Evolutionary conservation across 768 basidiomycete species (phyloP), one percentile per base, ranked within the genome.

Genomic region (Pisolithus sp.): DNA sequence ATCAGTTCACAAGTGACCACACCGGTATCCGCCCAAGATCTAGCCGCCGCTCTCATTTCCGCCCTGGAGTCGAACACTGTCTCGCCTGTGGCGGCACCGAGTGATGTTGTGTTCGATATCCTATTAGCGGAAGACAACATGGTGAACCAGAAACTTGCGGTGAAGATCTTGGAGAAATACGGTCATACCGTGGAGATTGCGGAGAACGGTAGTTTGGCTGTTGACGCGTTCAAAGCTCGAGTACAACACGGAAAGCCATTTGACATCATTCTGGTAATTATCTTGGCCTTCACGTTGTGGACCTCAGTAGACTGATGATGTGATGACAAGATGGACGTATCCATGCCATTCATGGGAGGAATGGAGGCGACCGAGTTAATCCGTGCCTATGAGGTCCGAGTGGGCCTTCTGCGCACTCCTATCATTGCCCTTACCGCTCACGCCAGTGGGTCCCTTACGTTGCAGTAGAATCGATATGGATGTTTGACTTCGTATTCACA

Each of bases 311-410:
- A 4, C 43, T 34, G 41, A 23, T 34, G 38, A 9, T 28, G 13
- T 9, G 7, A 8, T 17, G 43, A 17, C 28, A 54, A 95, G 89
- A 97, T 97, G 95, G 94, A 97, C 61, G 87, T 96, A 13, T 96
- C 93, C 10, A 94, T 95, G 92, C 92, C 93, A 6, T 86, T 94
- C 70, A 97, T 98, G 92, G 93, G 94, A 46, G 94, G 95, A 57
- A 92, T 95, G 85, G 94, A 99, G 69, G 92, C 95, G 1, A 99
- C 96, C 0, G 86, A 93, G 57, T 75, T 91, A 52, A 96, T 97
- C 55, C 82, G 95, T 48, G 78, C 81, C 36, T 91, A 84, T 63
- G 95, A 98, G 72, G 71, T 77, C 64, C 77, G 84, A 55, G 82
- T 82, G 56, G 76, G 81, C 7, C 72, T 92, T 28, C 64, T 80